Evolutionary conservation across 257 asterid species (phyloP).

Genomic region (Ilex aquifolium): DNA sequence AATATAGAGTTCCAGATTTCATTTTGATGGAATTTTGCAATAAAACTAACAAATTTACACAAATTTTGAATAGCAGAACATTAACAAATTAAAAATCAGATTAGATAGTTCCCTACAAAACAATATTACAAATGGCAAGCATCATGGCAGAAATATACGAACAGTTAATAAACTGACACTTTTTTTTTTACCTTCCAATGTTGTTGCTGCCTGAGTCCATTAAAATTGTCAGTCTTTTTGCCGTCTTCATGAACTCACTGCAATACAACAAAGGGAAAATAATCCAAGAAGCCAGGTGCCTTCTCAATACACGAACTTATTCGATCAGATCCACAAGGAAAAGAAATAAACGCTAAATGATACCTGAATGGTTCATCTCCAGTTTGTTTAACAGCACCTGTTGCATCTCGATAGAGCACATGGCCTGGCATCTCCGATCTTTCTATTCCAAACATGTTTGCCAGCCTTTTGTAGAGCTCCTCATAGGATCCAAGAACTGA

Average conservation of each 20-base stretch:
- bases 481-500: constrained; percentile 75
- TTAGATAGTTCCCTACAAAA: too few relatives aligned
- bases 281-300: constrained; percentile 23
- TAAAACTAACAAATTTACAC: too few relatives aligned
- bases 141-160: too few relatives aligned
- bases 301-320: constrained; percentile 19
- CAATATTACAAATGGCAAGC: too few relatives aligned
- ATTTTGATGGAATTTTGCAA: too few relatives aligned
- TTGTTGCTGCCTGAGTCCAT: neutral
- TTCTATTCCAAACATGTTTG: constrained; percentile 64
- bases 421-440: constrained; percentile 48
- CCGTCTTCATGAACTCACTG: neutral
- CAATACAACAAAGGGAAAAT: constrained; percentile 10
- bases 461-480: constrained; percentile 60
- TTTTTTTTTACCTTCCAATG: neutral
- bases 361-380: constrained; percentile 1
- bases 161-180: too few relatives aligned
- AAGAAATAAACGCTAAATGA: neutral
- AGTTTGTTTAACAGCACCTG: constrained; percentile 26
- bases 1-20: too few relatives aligned
- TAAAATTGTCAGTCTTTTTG: constrained; percentile 1
- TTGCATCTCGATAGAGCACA: constrained; percentile 53
- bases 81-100: too few relatives aligned
- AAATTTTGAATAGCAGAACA: too few relatives aligned
- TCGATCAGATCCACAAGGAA: neutral